A percentile compares a stretch with the other conserved stretches of the same genome.
Evolutionary conservation across 768 basidiomycete species (phyloP).

Genomic region (Lactarius indigo): DNA sequence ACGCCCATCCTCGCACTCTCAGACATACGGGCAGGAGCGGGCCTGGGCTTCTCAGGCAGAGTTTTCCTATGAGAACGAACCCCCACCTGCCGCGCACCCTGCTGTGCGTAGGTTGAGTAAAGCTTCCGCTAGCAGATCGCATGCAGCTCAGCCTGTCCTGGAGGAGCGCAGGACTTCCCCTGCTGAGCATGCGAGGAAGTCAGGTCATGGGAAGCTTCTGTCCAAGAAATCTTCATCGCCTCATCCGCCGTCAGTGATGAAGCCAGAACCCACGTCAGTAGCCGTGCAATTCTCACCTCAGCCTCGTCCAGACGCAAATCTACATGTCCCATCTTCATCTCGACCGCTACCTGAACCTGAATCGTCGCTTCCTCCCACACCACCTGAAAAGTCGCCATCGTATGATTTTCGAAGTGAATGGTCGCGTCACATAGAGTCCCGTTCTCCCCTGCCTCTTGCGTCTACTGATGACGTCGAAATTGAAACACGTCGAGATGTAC

Average conservation of each 20-base stretch:
- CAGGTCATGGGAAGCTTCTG: constrained; percentile 3
- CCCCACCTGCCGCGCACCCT: constrained; percentile 15
- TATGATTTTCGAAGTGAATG: neutral
- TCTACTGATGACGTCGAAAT: constrained; percentile 9
- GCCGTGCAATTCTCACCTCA: neutral
- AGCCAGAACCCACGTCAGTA: neutral
- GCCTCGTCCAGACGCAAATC: neutral
- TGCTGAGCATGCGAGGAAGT: constrained; percentile 1
- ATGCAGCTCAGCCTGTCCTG: neutral
- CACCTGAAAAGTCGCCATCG: constrained; percentile 8
- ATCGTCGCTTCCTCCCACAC: constrained; percentile 7
- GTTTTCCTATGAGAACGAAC: constrained; percentile 15
- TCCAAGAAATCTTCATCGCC: neutral
- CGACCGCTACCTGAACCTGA: neutral
- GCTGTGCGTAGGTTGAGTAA: constrained; percentile 16
- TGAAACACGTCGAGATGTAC: constrained; percentile 12
- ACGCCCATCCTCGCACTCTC: neutral
- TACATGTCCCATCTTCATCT: neutral
- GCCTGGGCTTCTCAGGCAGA: neutral
- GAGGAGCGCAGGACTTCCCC: neutral
- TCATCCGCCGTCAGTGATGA: neutral
- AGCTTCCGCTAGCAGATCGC: neutral
- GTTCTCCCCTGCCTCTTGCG: neutral
- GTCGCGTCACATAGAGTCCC: neutral
- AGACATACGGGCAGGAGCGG: constrained; percentile 7